Percentiles rank a stretch among this genome's conserved stretches.
Conservation (phyloP, 306 rosid genomes). For the Fragaria iinumae region DNA sequence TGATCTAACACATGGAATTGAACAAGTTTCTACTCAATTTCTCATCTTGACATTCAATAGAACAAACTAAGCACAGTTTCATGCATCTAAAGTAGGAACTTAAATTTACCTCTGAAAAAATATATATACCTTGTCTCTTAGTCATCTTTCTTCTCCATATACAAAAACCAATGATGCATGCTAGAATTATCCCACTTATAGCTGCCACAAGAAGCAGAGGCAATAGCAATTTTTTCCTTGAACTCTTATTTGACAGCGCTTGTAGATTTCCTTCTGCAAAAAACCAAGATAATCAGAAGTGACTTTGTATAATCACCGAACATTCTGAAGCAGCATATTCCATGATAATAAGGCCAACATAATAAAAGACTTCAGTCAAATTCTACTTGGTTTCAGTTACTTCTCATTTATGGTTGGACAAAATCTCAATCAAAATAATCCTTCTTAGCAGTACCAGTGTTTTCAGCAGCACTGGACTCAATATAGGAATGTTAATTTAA, state of each 20-base stretch:
- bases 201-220: constrained; percentile 32
- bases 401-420: background rate
- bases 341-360: background rate
- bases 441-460: background rate
- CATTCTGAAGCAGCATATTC: background rate
- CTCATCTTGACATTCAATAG: background rate
- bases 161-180: constrained; percentile 31
- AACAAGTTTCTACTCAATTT: background rate
- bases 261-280: background rate
- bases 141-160: constrained; percentile 37
- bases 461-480: background rate
- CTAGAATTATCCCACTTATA: constrained; percentile 28
- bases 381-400: background rate
- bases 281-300: background rate
- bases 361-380: background rate
- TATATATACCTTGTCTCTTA: constrained; percentile 37
- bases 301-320: background rate
- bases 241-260: background rate
- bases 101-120: background rate
- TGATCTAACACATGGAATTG: background rate
- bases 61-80: background rate
- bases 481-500: background rate
- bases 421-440: background rate
- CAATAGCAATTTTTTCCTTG: constrained; percentile 16
- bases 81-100: background rate